A percentile compares a stretch with the other conserved stretches of the same genome.
Evolutionary conservation across 2,329 filamentous ascomycete species (phyloP).

Genomic region (Macrophomina phaseolina): DNA sequence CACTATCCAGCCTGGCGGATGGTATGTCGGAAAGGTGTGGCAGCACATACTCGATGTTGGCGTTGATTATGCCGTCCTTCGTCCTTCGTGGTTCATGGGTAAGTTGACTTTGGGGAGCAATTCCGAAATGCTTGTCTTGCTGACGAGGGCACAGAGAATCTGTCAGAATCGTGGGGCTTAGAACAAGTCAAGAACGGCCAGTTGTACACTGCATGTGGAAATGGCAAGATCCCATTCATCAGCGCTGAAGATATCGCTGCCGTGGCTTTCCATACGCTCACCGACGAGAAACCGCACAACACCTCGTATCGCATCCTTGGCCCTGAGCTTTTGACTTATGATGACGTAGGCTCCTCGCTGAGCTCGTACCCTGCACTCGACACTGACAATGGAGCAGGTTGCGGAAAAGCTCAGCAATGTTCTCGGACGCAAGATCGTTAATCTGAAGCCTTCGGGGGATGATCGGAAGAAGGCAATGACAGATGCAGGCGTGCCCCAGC

Average conservation of each 20-base stretch:
- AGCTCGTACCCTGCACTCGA: background rate
- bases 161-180: slow-evolving; percentile 43
- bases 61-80: slow-evolving; percentile 45
- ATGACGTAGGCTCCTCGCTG: slow-evolving; percentile 31
- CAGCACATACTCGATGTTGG: slow-evolving; percentile 46
- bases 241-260: slow-evolving; percentile 55
- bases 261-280: slow-evolving; percentile 51
- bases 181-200: slow-evolving; percentile 46
- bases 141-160: slow-evolving; percentile 49
- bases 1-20: slow-evolving; percentile 44
- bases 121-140: background rate
- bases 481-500: background rate
- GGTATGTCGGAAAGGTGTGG: slow-evolving; percentile 46
- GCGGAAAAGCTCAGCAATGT: slow-evolving; percentile 19
- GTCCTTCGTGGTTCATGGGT: slow-evolving; percentile 59
- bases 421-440: slow-evolving; percentile 18
- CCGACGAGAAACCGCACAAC: slow-evolving; percentile 47
- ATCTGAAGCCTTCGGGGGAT: slow-evolving; percentile 14
- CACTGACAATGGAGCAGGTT: slow-evolving; percentile 26
- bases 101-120: background rate
- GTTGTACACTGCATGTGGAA: slow-evolving; percentile 52
- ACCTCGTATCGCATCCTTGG: slow-evolving; percentile 47
- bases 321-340: slow-evolving; percentile 41
- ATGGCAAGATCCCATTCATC: slow-evolving; percentile 56
- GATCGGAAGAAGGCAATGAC: slow-evolving; percentile 13